Evolutionary conservation across 768 basidiomycete species (phyloP), one percentile per base, ranked within the genome.

Genomic region (Pisolithus orientalis): DNA sequence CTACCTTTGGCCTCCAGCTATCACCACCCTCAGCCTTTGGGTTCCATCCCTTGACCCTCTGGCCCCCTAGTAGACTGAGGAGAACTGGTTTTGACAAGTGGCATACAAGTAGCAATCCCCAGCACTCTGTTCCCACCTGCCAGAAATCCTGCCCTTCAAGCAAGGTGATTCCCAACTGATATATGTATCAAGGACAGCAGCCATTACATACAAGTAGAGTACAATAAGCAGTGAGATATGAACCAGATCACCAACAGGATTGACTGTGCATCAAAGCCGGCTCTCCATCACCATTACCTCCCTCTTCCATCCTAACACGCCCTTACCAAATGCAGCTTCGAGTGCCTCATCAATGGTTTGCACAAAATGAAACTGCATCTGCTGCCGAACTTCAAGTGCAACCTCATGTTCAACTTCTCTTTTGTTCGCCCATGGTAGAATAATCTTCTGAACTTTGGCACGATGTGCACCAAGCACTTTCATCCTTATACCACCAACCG

Each of bases 401-500:
- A 91, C 82, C 55, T 94, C 94, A 59, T 87, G 84, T 59, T 89
- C 84, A 16, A 94, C 90, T 53, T 96, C 91, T 60, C 91, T 91
- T 50, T 83, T 75, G 62, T 95, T 96, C 28, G 83, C 82, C 72
- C 78, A 83, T 0, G 94, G 93, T 6, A 96, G 73, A 50, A 96
- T 85, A 34, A 95, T 80, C 63, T 85, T 93, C 45, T 76, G 84
- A 42, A 94, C 81, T 34, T 86, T 82, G 2, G 90, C 90, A 6
- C 93, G 83, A 65, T 94, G 91, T 0, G 93, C 93, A 16, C 91
- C 92, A 16, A 95, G 78, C 1, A 94, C 77, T 64, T 91, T 91
- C 75, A 94, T 93, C 63, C 93, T 92, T 68, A 95, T 89, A 0
- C 92, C 92, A 4, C 92, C 92, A 2, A 95, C 88, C 5, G 91